Conservation (phyloP, 208 protist genomes). For the Leishmania tropica region DNA sequence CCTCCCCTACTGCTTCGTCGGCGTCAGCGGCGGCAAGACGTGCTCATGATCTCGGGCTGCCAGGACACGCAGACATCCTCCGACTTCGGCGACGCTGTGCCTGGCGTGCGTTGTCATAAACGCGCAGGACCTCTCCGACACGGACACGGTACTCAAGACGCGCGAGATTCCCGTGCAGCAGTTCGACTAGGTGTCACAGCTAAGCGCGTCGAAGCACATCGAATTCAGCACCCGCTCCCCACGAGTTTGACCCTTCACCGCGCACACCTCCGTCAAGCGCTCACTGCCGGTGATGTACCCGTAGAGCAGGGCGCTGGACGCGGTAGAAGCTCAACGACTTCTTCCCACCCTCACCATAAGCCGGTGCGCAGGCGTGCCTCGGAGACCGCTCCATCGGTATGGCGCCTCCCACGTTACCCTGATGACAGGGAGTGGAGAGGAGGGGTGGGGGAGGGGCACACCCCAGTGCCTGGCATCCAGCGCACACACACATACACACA, state of each 20-base stretch:
- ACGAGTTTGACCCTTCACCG: conserved; percentile 35
- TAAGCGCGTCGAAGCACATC: conserved; percentile 69
- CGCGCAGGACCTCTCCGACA: conserved; percentile 46
- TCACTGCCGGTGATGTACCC: conserved; percentile 21
- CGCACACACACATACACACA: too few relatives aligned
- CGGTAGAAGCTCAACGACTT: too few relatives aligned
- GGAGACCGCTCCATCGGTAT: too few relatives aligned
- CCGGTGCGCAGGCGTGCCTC: too few relatives aligned
- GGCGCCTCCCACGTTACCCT: too few relatives aligned
- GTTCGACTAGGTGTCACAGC: conserved; percentile 76
- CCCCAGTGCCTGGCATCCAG: too few relatives aligned
- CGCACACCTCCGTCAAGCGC: conserved; percentile 31
- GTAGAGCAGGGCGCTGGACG: not conserved
- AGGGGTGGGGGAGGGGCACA: too few relatives aligned
- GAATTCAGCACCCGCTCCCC: conserved; percentile 57
- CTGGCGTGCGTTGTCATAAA: conserved; percentile 65
- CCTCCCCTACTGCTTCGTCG: conserved; percentile 68
- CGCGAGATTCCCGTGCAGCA: conserved; percentile 56
- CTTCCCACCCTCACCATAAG: too few relatives aligned
- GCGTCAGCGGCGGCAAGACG: conserved; percentile 38
- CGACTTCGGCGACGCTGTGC: conserved; percentile 59
- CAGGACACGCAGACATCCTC: conserved; percentile 63
- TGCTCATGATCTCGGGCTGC: conserved; percentile 78
- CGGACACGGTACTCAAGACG: conserved; percentile 55
- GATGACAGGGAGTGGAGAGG: too few relatives aligned